Conservation (phyloP, 805 yeast species). For the Barnettozyma botsteinii region DNA sequence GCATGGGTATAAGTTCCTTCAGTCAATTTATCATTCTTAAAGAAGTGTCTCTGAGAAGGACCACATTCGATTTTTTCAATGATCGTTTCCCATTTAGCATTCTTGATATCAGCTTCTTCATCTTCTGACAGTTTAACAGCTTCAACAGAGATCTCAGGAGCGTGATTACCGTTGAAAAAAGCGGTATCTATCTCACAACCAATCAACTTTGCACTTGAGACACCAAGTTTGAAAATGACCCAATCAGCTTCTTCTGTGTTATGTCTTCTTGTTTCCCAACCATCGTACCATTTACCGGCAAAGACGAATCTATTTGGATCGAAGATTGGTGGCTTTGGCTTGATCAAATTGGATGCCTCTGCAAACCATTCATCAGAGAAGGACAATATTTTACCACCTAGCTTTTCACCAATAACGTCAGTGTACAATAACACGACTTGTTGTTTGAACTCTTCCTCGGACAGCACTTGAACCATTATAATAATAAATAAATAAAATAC, state of each 20-base stretch:
- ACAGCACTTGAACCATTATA: constrained; percentile 4
- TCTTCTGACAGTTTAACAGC: constrained; percentile 40
- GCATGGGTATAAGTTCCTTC: constrained; percentile 65
- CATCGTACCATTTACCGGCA: constrained; percentile 97
- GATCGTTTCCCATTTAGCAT: constrained; percentile 57
- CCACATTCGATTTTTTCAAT: constrained; percentile 77
- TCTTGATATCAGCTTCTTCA: constrained; percentile 9
- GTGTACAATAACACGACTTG: constrained; percentile 24
- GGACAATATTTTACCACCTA: constrained; percentile 69
- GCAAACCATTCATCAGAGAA: constrained; percentile 95
- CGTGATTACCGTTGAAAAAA: constrained; percentile 91
- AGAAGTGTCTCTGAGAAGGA: constrained; percentile 82
- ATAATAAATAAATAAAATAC: background rate
- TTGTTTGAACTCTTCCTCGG: constrained; percentile 21
- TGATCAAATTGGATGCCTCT: constrained; percentile 78
- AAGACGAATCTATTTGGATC: constrained; percentile 75
- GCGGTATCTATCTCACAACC: constrained; percentile 94
- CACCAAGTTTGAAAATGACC: constrained; percentile 82
- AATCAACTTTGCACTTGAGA: constrained; percentile 66
- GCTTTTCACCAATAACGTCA: constrained; percentile 78
- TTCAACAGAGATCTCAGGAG: constrained; percentile 84
- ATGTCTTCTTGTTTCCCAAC: constrained; percentile 98
- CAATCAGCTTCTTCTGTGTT: constrained; percentile 80
- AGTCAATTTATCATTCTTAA: constrained; percentile 58
- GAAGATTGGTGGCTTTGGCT: constrained; percentile 74